Evolutionary conservation across 169 alveolate genomes (phyloP).

Genomic region (Hepatocystis sp.): DNA sequence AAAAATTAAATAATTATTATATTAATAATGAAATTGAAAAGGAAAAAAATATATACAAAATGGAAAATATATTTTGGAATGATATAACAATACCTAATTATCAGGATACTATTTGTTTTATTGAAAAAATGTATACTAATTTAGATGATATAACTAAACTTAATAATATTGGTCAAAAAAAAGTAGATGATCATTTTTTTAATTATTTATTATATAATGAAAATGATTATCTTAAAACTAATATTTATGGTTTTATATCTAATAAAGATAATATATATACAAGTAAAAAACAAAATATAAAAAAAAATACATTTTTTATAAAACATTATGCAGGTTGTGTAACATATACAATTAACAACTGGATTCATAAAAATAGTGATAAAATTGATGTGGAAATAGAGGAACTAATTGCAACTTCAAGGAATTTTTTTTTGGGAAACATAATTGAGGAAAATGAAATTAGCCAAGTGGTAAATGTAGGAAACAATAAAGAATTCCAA

Average conservation of each 20-base stretch:
- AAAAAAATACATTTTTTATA: slow-evolving; percentile 76
- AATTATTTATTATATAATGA: slow-evolving; percentile 30
- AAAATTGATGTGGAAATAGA: slow-evolving; percentile 83
- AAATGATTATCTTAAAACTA: slow-evolving; percentile 12
- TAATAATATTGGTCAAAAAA: slow-evolving; percentile 39
- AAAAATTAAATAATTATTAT: slow-evolving; percentile 90
- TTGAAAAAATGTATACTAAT: slow-evolving; percentile 25
- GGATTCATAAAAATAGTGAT: slow-evolving; percentile 90
- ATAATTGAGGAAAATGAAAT: too few relatives aligned
- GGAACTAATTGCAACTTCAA: slow-evolving; percentile 72
- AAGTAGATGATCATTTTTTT: slow-evolving; percentile 50
- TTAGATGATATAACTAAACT: slow-evolving; percentile 56
- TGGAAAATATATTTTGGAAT: slow-evolving; percentile 88
- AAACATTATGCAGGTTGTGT: slow-evolving; percentile 92
- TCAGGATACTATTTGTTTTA: slow-evolving; percentile 34
- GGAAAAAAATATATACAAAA: slow-evolving; percentile 88
- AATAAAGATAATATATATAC: slow-evolving; percentile 22
- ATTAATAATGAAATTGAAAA: slow-evolving; percentile 90
- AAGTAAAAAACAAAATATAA: slow-evolving; percentile 16
- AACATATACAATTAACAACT: slow-evolving; percentile 83
- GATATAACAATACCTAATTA: slow-evolving; percentile 33
- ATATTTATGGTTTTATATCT: slow-evolving; percentile 35
- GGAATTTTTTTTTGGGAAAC: slow-evolving; percentile 56
- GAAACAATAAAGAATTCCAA: too few relatives aligned
- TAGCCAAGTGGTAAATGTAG: neutral